phyloP scores from a whole-genome alignment of 176 grass and related monocot species.

The Stipa capillata region DNA sequence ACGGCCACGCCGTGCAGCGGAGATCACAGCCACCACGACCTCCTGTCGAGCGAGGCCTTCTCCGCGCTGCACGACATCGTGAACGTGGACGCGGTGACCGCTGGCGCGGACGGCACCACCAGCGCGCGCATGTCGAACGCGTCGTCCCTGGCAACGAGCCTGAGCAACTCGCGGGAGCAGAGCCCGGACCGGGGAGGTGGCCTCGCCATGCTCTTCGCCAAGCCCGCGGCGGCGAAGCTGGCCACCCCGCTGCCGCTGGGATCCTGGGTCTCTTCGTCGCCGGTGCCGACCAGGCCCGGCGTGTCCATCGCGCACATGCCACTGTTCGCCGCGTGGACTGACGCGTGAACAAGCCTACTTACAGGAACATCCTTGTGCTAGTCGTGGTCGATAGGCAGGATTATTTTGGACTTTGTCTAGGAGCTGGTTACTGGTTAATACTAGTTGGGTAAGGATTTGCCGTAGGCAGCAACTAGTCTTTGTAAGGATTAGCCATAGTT shows the following conservation, averaged over 20 bases:
- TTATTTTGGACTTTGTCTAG: background rate
- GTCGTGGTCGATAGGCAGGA: background rate
- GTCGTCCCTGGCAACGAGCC: conserved; percentile 32
- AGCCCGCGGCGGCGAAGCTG: conserved; percentile 31
- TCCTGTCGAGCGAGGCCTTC: conserved; percentile 27
- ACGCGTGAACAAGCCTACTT: conserved; percentile 29
- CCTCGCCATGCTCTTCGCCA: conserved; percentile 71
- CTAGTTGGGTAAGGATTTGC: background rate
- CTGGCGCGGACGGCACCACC: conserved; percentile 4
- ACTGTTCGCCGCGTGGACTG: conserved; percentile 77
- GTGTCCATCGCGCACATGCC: conserved; percentile 77
- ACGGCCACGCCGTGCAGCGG: background rate
- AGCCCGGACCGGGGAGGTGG: conserved; percentile 45
- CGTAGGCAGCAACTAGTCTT: background rate
- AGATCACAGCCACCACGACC: conserved; percentile 6
- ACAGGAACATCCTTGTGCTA: background rate
- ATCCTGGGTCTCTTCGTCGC: conserved; percentile 38
- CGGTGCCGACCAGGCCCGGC: conserved; percentile 29
- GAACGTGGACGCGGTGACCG: background rate
- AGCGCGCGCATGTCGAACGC: conserved; percentile 31
- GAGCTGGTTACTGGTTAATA: background rate
- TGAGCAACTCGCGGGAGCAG: conserved; percentile 52
- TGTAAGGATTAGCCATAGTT: background rate
- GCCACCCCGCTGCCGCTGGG: conserved; percentile 22
- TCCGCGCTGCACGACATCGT: conserved; percentile 30